phyloP scores from a whole-genome alignment of 2,329 filamentous ascomycete genomes.

The Ophiostoma angusticollis region DNA sequence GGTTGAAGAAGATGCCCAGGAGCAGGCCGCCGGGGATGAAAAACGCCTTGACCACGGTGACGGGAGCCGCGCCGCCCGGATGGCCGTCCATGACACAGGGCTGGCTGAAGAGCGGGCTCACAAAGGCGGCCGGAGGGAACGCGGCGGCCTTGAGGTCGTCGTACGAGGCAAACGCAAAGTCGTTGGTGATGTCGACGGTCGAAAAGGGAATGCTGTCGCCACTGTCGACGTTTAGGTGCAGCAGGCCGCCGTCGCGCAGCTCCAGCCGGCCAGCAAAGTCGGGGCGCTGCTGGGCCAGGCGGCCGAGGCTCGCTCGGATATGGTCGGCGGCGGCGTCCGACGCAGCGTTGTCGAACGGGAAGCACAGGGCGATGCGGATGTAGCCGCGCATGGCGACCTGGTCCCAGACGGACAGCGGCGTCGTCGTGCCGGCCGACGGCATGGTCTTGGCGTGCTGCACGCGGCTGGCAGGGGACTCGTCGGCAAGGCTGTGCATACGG shows the following conservation, averaged over 20 bases:
- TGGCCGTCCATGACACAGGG: constrained; percentile 8
- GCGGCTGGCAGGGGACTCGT: no score
- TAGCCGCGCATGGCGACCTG: constrained; percentile 14
- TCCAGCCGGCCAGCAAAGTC: constrained; percentile 19
- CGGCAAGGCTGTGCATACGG: no score
- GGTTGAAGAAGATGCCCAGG: constrained; percentile 28
- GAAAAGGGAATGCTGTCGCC: constrained; percentile 15
- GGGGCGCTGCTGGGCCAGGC: constrained; percentile 15
- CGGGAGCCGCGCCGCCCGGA: constrained; percentile 22
- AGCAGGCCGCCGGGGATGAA: constrained; percentile 28
- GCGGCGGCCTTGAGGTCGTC: constrained; percentile 16
- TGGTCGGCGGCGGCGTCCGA: constrained; percentile 8
- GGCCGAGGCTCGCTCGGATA: constrained; percentile 12
- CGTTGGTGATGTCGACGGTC: constrained; percentile 11
- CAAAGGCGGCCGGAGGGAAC: constrained; percentile 21
- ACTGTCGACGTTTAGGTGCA: constrained; percentile 13
- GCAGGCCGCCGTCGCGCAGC: constrained; percentile 12
- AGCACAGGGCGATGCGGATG: constrained; percentile 16
- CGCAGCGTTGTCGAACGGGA: constrained; percentile 12
- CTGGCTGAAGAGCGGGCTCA: constrained; percentile 16
- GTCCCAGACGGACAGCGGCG: constrained; percentile 11
- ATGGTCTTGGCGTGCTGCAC: not conserved
- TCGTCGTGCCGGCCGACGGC: not conserved
- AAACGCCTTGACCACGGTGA: constrained; percentile 25
- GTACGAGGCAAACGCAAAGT: constrained; percentile 17